A percentile compares a stretch with the other conserved stretches of the same genome.
Evolutionary conservation across 352 stramenopile genomes (phyloP).

Genomic region (Phytophthora constricta): DNA sequence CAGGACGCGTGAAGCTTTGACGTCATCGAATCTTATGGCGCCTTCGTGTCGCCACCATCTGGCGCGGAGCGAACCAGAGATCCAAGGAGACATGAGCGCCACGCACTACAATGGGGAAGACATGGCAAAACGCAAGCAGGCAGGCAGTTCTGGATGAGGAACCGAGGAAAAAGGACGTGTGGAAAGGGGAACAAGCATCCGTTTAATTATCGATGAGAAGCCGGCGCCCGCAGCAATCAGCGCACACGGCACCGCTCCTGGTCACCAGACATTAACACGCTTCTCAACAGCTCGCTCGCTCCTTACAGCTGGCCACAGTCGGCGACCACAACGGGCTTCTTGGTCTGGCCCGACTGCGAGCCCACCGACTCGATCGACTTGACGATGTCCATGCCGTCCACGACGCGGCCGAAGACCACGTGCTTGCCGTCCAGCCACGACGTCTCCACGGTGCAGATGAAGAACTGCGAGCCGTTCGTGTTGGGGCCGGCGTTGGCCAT

Average conservation of each 20-base stretch:
- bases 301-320: conserved; percentile 94
- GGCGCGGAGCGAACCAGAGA: too few relatives aligned
- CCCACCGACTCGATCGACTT: conserved; percentile 96
- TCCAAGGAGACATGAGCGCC: too few relatives aligned
- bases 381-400: conserved; percentile 98
- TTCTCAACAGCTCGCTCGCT: background rate
- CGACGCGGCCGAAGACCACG: conserved; percentile 96
- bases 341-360: conserved; percentile 92
- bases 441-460: conserved; percentile 94
- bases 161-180: background rate
- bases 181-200: conserved; percentile 30
- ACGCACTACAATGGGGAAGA: too few relatives aligned
- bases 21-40: conserved; percentile 1
- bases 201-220: conserved; percentile 45
- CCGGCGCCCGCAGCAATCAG: too few relatives aligned
- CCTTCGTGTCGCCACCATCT: too few relatives aligned
- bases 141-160: too few relatives aligned
- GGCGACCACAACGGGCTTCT: conserved; percentile 92
- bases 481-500: conserved; percentile 98
- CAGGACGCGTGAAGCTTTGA: too few relatives aligned
- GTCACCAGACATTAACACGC: conserved; percentile 17
- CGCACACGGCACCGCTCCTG: conserved; percentile 1
- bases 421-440: conserved; percentile 93
- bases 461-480: conserved; percentile 98
- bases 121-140: too few relatives aligned